A percentile compares a stretch with the other conserved stretches of the same genome.
Conservation (phyloP, 2,329 filamentous ascomycete genomes). For the Penicillium concentricum region DNA sequence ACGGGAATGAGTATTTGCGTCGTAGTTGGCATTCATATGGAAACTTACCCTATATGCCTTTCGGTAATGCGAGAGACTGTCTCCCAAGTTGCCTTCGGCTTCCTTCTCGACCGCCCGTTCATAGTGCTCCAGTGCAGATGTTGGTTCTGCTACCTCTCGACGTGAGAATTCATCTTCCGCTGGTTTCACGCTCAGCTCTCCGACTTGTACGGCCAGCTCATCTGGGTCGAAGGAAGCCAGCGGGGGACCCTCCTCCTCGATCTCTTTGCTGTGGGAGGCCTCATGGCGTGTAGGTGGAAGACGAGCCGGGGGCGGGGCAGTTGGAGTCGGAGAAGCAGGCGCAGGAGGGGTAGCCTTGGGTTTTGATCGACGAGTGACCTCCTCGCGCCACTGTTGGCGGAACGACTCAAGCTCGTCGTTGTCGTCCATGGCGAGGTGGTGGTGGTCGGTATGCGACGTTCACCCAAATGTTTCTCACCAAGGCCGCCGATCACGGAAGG, state of each 20-base stretch:
- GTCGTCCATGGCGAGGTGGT: constrained; percentile 38
- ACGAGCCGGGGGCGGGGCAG: constrained; percentile 26
- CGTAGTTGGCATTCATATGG: neutral
- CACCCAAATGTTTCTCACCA: neutral
- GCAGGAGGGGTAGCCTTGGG: constrained; percentile 17
- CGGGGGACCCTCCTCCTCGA: constrained; percentile 35
- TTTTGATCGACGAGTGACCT: constrained; percentile 60
- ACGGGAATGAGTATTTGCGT: constrained; percentile 16
- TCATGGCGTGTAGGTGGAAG: constrained; percentile 43
- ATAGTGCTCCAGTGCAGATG: constrained; percentile 85
- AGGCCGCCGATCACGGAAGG: neutral
- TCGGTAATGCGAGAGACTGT: constrained; percentile 83
- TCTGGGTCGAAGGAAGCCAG: constrained; percentile 25
- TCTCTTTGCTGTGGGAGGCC: constrained; percentile 38
- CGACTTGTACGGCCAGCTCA: constrained; percentile 37
- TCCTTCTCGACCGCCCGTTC: constrained; percentile 90
- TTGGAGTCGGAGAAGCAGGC: constrained; percentile 9
- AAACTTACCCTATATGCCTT: constrained; percentile 74
- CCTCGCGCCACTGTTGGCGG: constrained; percentile 79
- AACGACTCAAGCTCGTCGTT: constrained; percentile 81
- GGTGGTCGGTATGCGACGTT: neutral
- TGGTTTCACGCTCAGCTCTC: constrained; percentile 34
- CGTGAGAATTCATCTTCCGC: constrained; percentile 40
- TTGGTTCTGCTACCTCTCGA: constrained; percentile 51
- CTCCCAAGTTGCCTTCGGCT: constrained; percentile 77